phyloP scores from a whole-genome alignment of 306 rosid species.

The Cucurbita pepo region DNA sequence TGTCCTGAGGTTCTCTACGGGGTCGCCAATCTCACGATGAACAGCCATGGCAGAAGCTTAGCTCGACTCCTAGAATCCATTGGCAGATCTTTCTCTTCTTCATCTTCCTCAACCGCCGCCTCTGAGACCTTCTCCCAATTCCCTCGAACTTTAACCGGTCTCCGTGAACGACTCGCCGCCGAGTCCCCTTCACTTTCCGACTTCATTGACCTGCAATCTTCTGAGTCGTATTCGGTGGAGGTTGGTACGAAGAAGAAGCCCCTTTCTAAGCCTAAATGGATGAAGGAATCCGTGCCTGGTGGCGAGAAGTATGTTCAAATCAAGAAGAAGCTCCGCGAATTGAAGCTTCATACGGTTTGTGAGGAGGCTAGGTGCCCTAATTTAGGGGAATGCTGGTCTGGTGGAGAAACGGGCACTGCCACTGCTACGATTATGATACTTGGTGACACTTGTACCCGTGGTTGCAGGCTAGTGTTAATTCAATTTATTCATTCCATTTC shows the following conservation, averaged over 20 bases:
- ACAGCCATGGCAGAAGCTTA: conserved; percentile 23
- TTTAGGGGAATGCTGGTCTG: conserved; percentile 98
- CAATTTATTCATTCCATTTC: neutral
- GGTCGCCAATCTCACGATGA: conserved; percentile 17
- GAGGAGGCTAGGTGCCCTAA: conserved; percentile 95
- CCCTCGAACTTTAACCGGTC: conserved; percentile 56
- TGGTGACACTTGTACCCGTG: conserved; percentile 96
- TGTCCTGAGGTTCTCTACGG: neutral
- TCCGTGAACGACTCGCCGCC: conserved; percentile 61
- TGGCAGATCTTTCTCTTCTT: conserved; percentile 32
- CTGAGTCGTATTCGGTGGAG: conserved; percentile 56
- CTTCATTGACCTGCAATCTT: conserved; percentile 31
- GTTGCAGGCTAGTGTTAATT: conserved; percentile 63
- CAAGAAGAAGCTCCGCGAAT: conserved; percentile 81
- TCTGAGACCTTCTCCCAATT: conserved; percentile 19
- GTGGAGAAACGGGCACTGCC: conserved; percentile 97
- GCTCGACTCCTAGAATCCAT: conserved; percentile 27
- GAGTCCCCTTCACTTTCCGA: conserved; percentile 52
- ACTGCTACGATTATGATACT: conserved; percentile 97
- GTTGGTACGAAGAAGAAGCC: conserved; percentile 99
- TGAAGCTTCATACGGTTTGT: conserved; percentile 93
- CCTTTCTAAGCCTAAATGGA: conserved; percentile 92
- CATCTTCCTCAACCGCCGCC: conserved; percentile 21
- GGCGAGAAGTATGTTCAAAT: conserved; percentile 93
- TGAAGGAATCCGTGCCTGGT: conserved; percentile 92